These are phyloP conservation scores for Kodamaea anthophila DNA, from an alignment of 1,139 yeast genomes.

Conservation along the genomic window DNA sequence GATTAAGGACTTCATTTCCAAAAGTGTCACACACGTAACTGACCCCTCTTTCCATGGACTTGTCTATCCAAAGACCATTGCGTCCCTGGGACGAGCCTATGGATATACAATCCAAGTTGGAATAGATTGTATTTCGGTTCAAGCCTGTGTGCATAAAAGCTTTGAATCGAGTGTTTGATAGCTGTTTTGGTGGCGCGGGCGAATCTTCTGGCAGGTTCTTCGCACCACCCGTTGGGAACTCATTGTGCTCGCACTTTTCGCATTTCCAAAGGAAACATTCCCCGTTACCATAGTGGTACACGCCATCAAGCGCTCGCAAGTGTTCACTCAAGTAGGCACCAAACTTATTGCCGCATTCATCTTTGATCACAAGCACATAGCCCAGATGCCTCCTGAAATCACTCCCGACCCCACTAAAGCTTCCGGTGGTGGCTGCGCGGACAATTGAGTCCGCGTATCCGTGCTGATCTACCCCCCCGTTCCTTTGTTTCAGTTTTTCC, in stretches of 20 bases:
- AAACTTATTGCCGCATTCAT: slow-evolving; percentile 56
- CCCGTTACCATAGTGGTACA: slow-evolving; percentile 85
- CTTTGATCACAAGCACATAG: slow-evolving; percentile 64
- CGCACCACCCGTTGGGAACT: not conserved
- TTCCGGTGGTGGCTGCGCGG: slow-evolving; percentile 12
- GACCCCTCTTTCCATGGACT: slow-evolving; percentile 67
- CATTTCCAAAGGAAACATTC: slow-evolving; percentile 90
- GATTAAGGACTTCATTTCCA: slow-evolving; percentile 76
- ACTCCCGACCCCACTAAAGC: slow-evolving; percentile 11
- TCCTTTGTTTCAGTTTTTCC: slow-evolving; percentile 13
- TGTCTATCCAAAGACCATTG: slow-evolving; percentile 88
- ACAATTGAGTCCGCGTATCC: slow-evolving; percentile 39
- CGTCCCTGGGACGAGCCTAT: slow-evolving; percentile 89
- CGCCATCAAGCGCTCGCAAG: slow-evolving; percentile 61
- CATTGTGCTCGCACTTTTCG: slow-evolving; percentile 25
- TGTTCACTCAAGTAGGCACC: slow-evolving; percentile 83
- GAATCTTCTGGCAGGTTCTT: not conserved
- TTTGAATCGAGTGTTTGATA: too few species aligned
- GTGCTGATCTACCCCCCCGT: slow-evolving; percentile 7
- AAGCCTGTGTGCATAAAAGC: slow-evolving; percentile 88
- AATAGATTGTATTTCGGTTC: slow-evolving; percentile 80
- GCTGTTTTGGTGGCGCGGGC: not conserved
- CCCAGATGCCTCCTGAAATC: slow-evolving; percentile 43
- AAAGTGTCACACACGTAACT: slow-evolving; percentile 76
- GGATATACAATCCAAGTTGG: slow-evolving; percentile 71